Base-by-base conservation (phyloP, 1,139 yeast species). In the Sugiyamaella sp. region DNA sequence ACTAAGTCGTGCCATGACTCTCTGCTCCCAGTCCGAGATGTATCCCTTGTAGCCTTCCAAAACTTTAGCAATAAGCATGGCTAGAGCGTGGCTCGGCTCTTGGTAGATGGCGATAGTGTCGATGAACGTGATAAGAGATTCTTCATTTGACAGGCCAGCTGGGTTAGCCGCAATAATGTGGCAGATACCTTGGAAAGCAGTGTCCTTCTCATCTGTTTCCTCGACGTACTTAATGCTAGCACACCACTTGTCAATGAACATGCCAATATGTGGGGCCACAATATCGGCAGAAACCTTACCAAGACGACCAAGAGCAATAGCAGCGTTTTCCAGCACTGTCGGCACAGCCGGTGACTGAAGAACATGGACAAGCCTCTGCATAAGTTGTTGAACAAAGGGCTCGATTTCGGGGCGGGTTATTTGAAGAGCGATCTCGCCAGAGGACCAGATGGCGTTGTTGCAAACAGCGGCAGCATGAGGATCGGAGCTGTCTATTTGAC, bases 401-500 rank as follows among this genome's bases (percentile, higher is more conserved):
- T 77, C 76, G 57, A 89, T 66, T 44, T 80, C 80, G 3, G 72
- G 75, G 19, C 72, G 69, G 2, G 78, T 62, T 2, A 54, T 57
- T 59, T 89, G 80, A 64, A 90, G 75, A 1, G 88, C 76, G 38
- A 95, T 81, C 69, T 93, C 96, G 33, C 99, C 99, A 17, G 88
- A 73, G 1, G 96, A 81, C 99, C 99, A 93, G 49, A 89, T 84
- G 0, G 98, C 96, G 70, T 93, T 93, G 68, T 90, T 89, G 69
- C 85, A 80, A 48, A 88, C 85, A 8, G 63, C 61, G n/a, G 75
- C 78, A 9, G 63, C 60, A 24, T 47, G 55, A 9, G 56, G 55
- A 48, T 65, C 67, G 54, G 80, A 74, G 60, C 86, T 76, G 66
- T 88, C 96, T 59, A 84, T 81, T 52, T 72, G 74, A 16, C 65